Conservation (phyloP, 805 yeast species). For the Schwanniomyces occidentalis region DNA sequence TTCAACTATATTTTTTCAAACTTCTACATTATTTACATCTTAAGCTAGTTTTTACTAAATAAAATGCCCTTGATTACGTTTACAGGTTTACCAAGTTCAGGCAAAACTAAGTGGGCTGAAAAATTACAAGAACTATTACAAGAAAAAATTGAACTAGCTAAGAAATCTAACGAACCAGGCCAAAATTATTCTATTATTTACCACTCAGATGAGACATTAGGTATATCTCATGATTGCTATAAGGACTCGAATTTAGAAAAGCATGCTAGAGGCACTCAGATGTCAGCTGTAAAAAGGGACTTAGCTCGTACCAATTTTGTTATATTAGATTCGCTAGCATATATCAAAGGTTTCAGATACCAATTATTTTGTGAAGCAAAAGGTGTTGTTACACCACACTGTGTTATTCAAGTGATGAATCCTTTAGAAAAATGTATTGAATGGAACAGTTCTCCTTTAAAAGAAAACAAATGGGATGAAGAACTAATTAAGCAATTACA, state of each 20-base stretch:
- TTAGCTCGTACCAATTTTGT: conserved; percentile 70
- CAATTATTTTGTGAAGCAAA: conserved; percentile 94
- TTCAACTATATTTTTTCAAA: not conserved
- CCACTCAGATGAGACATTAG: conserved; percentile 77
- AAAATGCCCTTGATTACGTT: conserved; percentile 81
- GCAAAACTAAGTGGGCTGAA: conserved; percentile 75
- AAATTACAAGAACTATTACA: conserved; percentile 52
- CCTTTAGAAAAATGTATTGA: conserved; percentile 60
- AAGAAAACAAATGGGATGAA: conserved; percentile 57
- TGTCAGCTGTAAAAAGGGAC: conserved; percentile 86
- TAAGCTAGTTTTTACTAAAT: too few species aligned
- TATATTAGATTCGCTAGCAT: conserved; percentile 80
- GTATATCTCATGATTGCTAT: conserved; percentile 68
- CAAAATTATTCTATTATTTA: conserved; percentile 59
- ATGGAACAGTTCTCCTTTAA: conserved; percentile 51
- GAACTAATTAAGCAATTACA: conserved; percentile 65
- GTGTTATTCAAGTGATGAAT: conserved; percentile 77
- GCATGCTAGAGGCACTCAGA: conserved; percentile 76
- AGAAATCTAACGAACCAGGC: conserved; percentile 45
- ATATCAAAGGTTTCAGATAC: conserved; percentile 93
- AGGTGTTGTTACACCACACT: conserved; percentile 74
- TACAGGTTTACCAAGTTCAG: conserved; percentile 84
- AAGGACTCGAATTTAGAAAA: conserved; percentile 75
- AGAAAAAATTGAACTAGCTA: conserved; percentile 40
- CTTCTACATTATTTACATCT: too few species aligned